A percentile compares a stretch with the other conserved stretches of the same genome.
Evolutionary conservation across 163 green algal species (phyloP).

Genomic region (Scenedesmus sp.): DNA sequence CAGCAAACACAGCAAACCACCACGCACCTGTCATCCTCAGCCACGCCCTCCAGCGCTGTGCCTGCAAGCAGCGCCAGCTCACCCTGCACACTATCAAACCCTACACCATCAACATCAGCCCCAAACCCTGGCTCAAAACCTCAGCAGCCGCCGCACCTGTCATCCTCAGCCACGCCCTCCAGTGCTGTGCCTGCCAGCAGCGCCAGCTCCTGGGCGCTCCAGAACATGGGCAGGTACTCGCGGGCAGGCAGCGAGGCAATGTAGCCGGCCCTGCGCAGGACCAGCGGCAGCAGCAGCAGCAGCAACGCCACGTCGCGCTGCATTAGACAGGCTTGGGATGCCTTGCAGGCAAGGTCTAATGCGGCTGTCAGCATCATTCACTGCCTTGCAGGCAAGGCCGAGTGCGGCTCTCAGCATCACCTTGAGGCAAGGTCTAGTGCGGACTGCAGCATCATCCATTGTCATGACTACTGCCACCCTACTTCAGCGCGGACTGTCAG

Average conservation of each 20-base stretch:
- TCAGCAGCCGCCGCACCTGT: constrained; percentile 60
- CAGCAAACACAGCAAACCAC: not conserved
- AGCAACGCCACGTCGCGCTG: not conserved
- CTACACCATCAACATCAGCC: too few species aligned
- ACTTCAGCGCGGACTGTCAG: too few species aligned
- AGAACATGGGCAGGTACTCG: constrained; percentile 90
- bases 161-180: constrained; percentile 48
- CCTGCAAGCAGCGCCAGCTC: constrained; percentile 73
- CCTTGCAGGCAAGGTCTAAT: too few species aligned
- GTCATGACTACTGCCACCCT: too few species aligned
- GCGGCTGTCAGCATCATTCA: too few species aligned
- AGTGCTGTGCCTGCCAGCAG: constrained; percentile 78
- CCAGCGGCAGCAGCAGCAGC: not conserved
- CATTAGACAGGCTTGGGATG: too few species aligned
- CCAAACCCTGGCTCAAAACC: too few species aligned
- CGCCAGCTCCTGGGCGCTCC: constrained; percentile 70
- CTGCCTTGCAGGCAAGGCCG: too few species aligned
- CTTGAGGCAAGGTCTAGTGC: too few species aligned
- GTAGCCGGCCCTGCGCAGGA: constrained; percentile 80
- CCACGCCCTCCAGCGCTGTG: constrained; percentile 66
- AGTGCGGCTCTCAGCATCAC: too few species aligned
- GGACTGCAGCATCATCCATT: too few species aligned
- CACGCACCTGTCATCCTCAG: constrained; percentile 64
- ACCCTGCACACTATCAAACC: constrained; percentile 64
- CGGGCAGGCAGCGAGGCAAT: constrained; percentile 71